Evolutionary conservation across 495 filamentous ascomycete genomes (phyloP), one percentile per base, ranked within the genome.

Genomic region (Xylaria bambusicola): DNA sequence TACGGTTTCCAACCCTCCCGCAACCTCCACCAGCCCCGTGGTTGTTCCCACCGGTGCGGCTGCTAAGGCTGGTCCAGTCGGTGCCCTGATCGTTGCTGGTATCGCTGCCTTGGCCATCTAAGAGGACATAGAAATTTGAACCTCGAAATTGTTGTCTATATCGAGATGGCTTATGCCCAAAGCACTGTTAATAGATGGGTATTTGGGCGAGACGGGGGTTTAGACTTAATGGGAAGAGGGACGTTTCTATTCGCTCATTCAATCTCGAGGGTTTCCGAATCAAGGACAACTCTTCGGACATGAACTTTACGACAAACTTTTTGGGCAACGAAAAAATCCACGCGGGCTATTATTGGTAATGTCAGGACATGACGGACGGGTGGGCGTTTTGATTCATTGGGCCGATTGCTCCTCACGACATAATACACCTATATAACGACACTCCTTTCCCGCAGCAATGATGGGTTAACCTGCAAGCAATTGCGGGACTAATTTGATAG

Each of bases 71-170:
- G 65, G 64, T 10, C 62, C 72, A 35, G 38, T 71, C 27, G 70
- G 70, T 21, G 67, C 66, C 48, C 50, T 74, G 45, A 48, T 73
- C 50, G 62, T 65, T 27, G 70, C 53, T 59, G 73, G 62, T 52
- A 47, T 73, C 24, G 70, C 66, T 38, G 71, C 61, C 26, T 26
- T 73, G 29, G 62, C 68, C 46, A 65, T 74, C 51, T 74, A 65
- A 71, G 40, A 48, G 21, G 41, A 60, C 51, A 12, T 18, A 23
- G 20, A 49, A 23, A 31, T 2, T 23, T 31, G 13, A 6, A 9
- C 24, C 3, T 6, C 41, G 17, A 20, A 24, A 27, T 15, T 24
- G 44, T 33, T 10, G 10, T 7, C 36, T 3, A 41, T 41, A 41
- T 2, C 1, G 6, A 24, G n/a, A n/a, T n/a, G n/a, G n/a, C n/a